Evolutionary conservation across 2,329 filamentous ascomycete species (phyloP).

Genomic region (Talaromyces sp.): DNA sequence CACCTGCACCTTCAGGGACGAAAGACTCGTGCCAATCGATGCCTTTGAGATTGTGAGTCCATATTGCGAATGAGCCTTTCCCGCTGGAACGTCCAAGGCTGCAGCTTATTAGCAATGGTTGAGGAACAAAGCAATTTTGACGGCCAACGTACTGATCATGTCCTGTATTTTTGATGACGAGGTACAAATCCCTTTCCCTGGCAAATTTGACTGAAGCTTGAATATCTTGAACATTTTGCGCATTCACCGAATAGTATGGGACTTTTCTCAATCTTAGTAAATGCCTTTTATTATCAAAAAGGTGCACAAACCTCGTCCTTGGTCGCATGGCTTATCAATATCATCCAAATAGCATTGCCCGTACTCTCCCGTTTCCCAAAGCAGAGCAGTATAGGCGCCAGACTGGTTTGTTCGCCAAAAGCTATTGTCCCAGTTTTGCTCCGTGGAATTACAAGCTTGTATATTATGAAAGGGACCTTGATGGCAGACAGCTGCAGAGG

Average conservation of each 20-base stretch:
- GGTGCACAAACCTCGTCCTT: slow-evolving; percentile 39
- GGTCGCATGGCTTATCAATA: slow-evolving; percentile 20
- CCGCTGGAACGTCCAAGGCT: slow-evolving; percentile 57
- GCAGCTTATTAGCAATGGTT: background rate
- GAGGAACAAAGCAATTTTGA: background rate
- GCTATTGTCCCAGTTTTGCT: slow-evolving; percentile 1
- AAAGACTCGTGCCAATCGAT: slow-evolving; percentile 31
- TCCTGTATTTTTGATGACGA: slow-evolving; percentile 44
- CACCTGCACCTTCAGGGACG: slow-evolving; percentile 12
- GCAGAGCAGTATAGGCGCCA: background rate
- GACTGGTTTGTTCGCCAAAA: background rate
- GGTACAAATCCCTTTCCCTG: slow-evolving; percentile 44
- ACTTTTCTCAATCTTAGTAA: slow-evolving; percentile 20
- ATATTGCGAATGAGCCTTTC: slow-evolving; percentile 43
- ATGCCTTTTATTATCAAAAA: slow-evolving; percentile 22
- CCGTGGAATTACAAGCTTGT: background rate
- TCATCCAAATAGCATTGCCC: slow-evolving; percentile 1
- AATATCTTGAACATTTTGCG: slow-evolving; percentile 21
- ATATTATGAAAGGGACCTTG: background rate
- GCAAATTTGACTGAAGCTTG: slow-evolving; percentile 36
- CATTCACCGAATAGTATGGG: slow-evolving; percentile 34
- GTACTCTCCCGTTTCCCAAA: background rate
- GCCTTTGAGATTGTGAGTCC: slow-evolving; percentile 29
- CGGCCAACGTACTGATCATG: slow-evolving; percentile 27
- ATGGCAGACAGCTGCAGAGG: slow-evolving; percentile 1